A percentile compares a stretch with the other conserved stretches of the same genome.
Evolutionary conservation across 2,329 filamentous ascomycete species (phyloP).

Genomic region (Pezicula carpinea): DNA sequence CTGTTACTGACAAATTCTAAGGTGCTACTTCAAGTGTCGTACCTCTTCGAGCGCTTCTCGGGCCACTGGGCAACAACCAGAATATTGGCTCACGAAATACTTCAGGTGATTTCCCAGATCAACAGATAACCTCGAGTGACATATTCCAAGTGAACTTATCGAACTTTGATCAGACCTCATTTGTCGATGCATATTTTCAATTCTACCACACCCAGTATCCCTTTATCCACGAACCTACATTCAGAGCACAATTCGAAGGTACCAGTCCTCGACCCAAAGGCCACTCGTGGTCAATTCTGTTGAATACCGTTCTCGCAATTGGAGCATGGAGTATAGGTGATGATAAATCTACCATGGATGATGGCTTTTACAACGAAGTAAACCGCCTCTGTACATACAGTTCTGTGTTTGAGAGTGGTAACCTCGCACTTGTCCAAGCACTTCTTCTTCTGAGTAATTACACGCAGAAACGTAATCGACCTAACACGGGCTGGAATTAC

Average conservation of each 20-base stretch:
- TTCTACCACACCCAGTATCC: slow-evolving; percentile 16
- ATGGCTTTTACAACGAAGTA: slow-evolving; percentile 9
- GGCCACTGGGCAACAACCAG: neutral
- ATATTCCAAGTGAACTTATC: neutral
- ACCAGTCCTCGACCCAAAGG: slow-evolving; percentile 10
- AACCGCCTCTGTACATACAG: slow-evolving; percentile 33
- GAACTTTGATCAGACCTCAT: slow-evolving; percentile 1
- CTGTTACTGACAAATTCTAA: neutral
- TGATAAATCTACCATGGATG: slow-evolving; percentile 10
- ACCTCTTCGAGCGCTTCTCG: slow-evolving; percentile 3
- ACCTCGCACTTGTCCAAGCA: slow-evolving; percentile 39
- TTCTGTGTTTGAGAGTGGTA: slow-evolving; percentile 38
- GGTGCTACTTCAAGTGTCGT: slow-evolving; percentile 13
- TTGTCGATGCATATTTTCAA: slow-evolving; percentile 16
- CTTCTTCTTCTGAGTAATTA: slow-evolving; percentile 43
- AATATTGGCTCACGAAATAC: slow-evolving; percentile 2
- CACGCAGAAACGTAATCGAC: slow-evolving; percentile 43
- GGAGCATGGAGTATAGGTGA: slow-evolving; percentile 14
- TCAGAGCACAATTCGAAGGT: slow-evolving; percentile 12
- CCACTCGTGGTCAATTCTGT: slow-evolving; percentile 14
- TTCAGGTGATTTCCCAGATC: neutral
- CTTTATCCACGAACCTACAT: slow-evolving; percentile 16
- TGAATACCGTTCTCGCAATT: slow-evolving; percentile 14
- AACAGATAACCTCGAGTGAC: neutral
- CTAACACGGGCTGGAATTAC: slow-evolving; percentile 48